Evolutionary conservation across 306 rosid genomes (phyloP).

Genomic region (Psophocarpus tetragonolobus): DNA sequence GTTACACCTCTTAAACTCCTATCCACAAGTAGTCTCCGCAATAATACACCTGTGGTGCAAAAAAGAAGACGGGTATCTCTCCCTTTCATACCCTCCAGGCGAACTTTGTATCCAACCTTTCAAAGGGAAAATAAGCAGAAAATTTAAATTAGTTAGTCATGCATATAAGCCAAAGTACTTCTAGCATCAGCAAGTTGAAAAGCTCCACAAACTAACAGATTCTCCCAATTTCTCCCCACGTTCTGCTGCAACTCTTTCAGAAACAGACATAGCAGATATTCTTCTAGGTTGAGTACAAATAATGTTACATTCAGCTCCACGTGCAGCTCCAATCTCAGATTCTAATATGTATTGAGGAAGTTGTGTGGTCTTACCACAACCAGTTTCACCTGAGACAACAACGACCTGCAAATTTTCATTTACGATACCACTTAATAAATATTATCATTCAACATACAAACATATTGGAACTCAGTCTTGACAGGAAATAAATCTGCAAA

Average conservation of each 20-base stretch:
- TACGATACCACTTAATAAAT: slow-evolving; percentile 22
- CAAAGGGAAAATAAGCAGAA: slow-evolving; percentile 32
- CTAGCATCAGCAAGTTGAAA: slow-evolving; percentile 29
- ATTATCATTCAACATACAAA: slow-evolving; percentile 34
- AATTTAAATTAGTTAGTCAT: slow-evolving; percentile 12
- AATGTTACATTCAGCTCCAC: slow-evolving; percentile 82
- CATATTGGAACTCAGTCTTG: slow-evolving; percentile 24
- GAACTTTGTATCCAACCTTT: slow-evolving; percentile 97
- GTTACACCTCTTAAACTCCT: slow-evolving; percentile 81
- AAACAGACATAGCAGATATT: slow-evolving; percentile 97
- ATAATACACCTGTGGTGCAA: slow-evolving; percentile 95
- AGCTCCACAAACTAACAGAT: slow-evolving; percentile 69
- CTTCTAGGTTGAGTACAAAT: slow-evolving; percentile 98
- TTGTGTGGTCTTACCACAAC: slow-evolving; percentile 99
- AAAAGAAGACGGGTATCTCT: slow-evolving; percentile 93
- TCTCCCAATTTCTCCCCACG: slow-evolving; percentile 96
- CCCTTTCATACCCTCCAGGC: slow-evolving; percentile 92
- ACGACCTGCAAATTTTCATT: slow-evolving; percentile 61
- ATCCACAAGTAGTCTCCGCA: slow-evolving; percentile 91
- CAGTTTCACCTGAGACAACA: slow-evolving; percentile 94
- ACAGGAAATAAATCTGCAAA: slow-evolving; percentile 22
- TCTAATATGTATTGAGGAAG: slow-evolving; percentile 96
- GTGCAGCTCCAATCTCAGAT: slow-evolving; percentile 76
- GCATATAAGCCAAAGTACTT: slow-evolving; percentile 16
- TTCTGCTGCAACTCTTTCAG: slow-evolving; percentile 98